Conservation (phyloP, 352 stramenopile species). For the Pythium insidiosum region DNA sequence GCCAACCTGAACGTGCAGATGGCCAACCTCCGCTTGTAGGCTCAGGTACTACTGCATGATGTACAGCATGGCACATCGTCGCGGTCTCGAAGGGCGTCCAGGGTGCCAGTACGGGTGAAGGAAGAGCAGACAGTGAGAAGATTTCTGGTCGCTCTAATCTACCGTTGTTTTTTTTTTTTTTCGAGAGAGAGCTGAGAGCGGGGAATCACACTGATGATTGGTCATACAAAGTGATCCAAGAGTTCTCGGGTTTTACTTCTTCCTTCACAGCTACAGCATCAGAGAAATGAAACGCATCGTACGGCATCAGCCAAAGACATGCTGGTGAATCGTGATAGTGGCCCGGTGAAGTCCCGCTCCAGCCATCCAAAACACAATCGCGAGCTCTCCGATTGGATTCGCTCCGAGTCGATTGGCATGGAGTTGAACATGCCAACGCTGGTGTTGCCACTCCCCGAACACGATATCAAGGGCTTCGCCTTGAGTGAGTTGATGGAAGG, state of each 20-base stretch:
- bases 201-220: constrained; percentile 3
- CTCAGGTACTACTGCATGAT: background rate
- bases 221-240: constrained; percentile 6
- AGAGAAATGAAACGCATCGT: constrained; percentile 3
- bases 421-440: constrained; percentile 2
- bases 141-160: constrained; percentile 6
- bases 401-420: constrained; percentile 2
- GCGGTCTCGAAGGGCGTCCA: background rate
- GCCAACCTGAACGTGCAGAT: constrained; percentile 66
- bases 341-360: constrained; percentile 3
- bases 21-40: constrained; percentile 72
- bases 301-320: constrained; percentile 4
- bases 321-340: constrained; percentile 3
- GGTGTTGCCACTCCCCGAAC: constrained; percentile 1
- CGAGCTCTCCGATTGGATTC: constrained; percentile 5
- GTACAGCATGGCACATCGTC: background rate
- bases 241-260: constrained; percentile 2
- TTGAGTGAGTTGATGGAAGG: constrained; percentile 7
- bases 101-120: constrained; percentile 1
- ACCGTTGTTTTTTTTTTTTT: background rate
- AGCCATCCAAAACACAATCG: constrained; percentile 6
- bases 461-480: constrained; percentile 3
- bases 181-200: too few relatives aligned
- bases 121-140: constrained; percentile 1
- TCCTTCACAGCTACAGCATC: constrained; percentile 3